Evolutionary conservation across 768 basidiomycete species (phyloP), one percentile per base, ranked within the genome.

Genomic region (Leccinum disarticulatum): DNA sequence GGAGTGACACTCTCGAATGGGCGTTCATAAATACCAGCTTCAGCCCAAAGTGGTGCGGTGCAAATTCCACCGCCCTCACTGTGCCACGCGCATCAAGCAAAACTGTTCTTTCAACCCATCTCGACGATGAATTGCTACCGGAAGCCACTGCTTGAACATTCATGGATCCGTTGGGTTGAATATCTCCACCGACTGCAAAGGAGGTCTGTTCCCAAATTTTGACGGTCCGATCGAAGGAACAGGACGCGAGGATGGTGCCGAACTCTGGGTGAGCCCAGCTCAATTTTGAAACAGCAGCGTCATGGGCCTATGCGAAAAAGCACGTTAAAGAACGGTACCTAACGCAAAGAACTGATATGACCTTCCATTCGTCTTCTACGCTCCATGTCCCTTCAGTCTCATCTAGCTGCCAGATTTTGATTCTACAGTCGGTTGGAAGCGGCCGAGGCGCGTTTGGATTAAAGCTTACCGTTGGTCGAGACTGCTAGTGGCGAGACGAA

Each of bases 221-320:
- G 57, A 95, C 91, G 0, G 91, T 91, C 27, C 95, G 83, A 74
- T 98, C 96, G 67, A 95, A 94, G 2, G 90, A 93, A 5, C 87
- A 84, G 4, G 91, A 92, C 0, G 93, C 93, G 57, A 98, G 79
- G 55, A 97, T 83, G 2, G 86, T 83, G 4, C 94, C 95, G 60
- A 94, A 95, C 73, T 95, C 88, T 5, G 96, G 94, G 69, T 95
- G 94, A 1, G 93, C 93, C 91, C 94, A 98, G 55, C 84, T 83
- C 14, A 97, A 66, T 71, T 83, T 87, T 8, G 93, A 85, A 38
- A 97, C 81, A 0, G 95, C 86, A 15, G 94, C 94, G 67, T 96
- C 93, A 71, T 98, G 95, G n/a, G 95, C 96, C 92, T 96, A 66
- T 14, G 55, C n/a, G 38, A 55, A 52, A 60, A n/a, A 30, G 6